These are phyloP conservation scores for Cytospora chrysosperma DNA, from an alignment of 2,329 filamentous ascomycete genomes.

Conservation along the genomic window DNA sequence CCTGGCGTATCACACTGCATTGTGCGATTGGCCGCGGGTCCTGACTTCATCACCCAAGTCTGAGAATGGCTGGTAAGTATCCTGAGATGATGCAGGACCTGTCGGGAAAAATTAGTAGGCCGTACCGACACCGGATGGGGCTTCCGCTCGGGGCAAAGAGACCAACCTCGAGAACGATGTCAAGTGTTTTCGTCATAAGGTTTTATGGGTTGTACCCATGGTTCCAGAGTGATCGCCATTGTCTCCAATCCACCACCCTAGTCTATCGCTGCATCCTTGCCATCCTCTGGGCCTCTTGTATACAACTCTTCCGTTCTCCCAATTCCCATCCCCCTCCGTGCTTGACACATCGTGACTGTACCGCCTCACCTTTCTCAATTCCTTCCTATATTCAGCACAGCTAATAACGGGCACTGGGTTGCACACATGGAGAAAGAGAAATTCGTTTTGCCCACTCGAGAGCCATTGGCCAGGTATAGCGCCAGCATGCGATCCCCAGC, in stretches of 20 bases:
- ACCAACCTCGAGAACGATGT: conserved; percentile 1
- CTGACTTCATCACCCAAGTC: background rate
- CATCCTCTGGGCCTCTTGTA: conserved; percentile 11
- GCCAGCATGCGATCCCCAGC: conserved; percentile 21
- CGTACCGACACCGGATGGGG: conserved; percentile 6
- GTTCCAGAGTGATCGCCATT: background rate
- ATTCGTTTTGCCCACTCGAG: conserved; percentile 5
- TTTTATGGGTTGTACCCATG: conserved; percentile 13
- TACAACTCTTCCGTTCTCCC: conserved; percentile 2
- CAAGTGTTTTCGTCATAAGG: conserved; percentile 2
- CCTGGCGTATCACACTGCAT: conserved; percentile 10
- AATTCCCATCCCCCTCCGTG: background rate
- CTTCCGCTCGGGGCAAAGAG: conserved; percentile 7
- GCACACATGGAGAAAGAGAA: conserved; percentile 11
- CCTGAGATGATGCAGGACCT: conserved; percentile 3
- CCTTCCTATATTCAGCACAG: background rate
- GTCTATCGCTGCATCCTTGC: background rate
- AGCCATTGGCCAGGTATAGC: conserved; percentile 8
- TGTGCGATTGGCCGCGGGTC: background rate
- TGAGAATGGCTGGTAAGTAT: background rate
- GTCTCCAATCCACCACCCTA: conserved; percentile 8
- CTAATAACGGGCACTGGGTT: background rate
- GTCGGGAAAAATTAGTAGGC: background rate
- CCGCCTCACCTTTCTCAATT: background rate
- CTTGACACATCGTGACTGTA: conserved; percentile 3